Evolutionary conservation across 306 rosid genomes (phyloP), one percentile per base, ranked within the genome.

Genomic region (Clitoria ternatea): DNA sequence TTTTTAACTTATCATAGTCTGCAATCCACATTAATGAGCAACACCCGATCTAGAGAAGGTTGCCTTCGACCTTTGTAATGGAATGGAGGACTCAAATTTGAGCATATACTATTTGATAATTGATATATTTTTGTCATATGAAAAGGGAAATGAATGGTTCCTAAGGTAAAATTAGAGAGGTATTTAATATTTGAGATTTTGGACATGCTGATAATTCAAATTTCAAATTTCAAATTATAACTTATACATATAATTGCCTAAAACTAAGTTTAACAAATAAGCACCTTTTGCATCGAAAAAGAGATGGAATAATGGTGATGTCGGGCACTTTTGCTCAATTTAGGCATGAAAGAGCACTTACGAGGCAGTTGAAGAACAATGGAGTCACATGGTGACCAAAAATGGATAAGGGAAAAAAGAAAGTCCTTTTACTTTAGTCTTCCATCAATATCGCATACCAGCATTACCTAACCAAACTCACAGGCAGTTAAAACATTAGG

Each of bases 381-480:
- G 56, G 74, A 26, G 44, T 69, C 86, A 69, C 80, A 72, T 79
- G 80, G 61, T 20, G 3, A 56, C 14, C 64, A 53, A 75, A 75
- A 75, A 69, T 57, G 74, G 79, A 14, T 37, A 77, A 44, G 43
- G 1, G 35, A 37, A 59, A 54, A 44, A 76, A 60, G 22, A 33
- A 26, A 23, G 14, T 61, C 8, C 32, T 75, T 71, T 78, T 62
- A 6, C 67, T 69, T 78, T 64, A 74, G 42, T 49, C 75, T 59
- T 75, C 75, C 67, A 60, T 80, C 59, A 70, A 71, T 72, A 60
- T 67, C 80, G 61, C 29, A 78, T 47, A 59, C 73, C 66, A 78
- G 24, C 68, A 78, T 75, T 55, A 53, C 82, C 82, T 56, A 73
- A 78, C 72, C 78, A 69, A 60, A 35, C 26, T 70, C 45, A 29